Percentiles rank a stretch among this genome's conserved stretches.
Evolutionary conservation across 1,284 basidiomycete genomes (phyloP).

Genomic region (Polyporus tsugae): DNA sequence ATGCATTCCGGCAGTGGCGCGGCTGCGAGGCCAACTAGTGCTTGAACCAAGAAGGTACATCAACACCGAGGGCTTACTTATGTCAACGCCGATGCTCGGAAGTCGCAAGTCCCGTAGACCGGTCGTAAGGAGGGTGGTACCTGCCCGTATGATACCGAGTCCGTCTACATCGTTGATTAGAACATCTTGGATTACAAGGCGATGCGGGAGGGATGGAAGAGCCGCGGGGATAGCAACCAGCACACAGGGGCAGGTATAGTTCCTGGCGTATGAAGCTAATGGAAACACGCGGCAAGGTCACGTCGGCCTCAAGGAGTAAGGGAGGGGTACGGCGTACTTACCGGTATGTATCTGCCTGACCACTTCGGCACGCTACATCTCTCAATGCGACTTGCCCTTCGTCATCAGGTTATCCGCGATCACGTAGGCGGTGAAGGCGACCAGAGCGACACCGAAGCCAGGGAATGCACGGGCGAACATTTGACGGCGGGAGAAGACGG

Average conservation of each 20-base stretch:
- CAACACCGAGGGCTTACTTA: not conserved
- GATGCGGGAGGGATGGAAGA: not conserved
- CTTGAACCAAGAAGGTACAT: not conserved
- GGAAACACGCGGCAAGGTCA: conserved; percentile 9
- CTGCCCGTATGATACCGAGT: conserved; percentile 2
- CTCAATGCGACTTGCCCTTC: conserved; percentile 34
- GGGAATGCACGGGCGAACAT: conserved; percentile 93
- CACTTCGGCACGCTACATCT: not conserved
- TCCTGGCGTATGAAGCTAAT: conserved; percentile 1
- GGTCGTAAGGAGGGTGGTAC: conserved; percentile 1
- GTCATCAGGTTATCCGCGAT: conserved; percentile 76
- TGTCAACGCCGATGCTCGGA: not conserved
- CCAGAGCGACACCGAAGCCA: conserved; percentile 91
- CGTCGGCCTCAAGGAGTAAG: conserved; percentile 10
- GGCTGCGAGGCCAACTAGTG: not conserved
- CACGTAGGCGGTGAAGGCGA: conserved; percentile 91
- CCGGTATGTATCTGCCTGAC: conserved; percentile 17
- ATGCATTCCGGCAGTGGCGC: not conserved
- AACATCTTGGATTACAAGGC: conserved; percentile 11
- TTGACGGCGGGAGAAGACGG: conserved; percentile 84
- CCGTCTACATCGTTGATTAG: conserved; percentile 6
- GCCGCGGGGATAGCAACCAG: not conserved
- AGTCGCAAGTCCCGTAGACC: not conserved
- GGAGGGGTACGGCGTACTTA: conserved; percentile 12
- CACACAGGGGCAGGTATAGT: not conserved